Conservation (phyloP, 2,329 filamentous ascomycete genomes). For the Ophiostoma perfectum region DNA sequence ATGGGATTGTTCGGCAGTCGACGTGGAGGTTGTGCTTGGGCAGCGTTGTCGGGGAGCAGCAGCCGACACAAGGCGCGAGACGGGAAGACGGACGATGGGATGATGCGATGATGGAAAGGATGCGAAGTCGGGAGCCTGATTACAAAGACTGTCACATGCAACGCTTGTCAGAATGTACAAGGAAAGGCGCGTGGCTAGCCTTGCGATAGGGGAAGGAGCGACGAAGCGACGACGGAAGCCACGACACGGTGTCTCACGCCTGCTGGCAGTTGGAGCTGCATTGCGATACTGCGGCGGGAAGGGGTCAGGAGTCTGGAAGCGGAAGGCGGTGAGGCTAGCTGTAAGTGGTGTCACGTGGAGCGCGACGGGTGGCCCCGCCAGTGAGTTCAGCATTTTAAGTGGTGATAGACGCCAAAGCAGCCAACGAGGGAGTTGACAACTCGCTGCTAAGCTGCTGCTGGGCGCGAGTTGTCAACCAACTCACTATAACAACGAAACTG, state of each 20-base stretch:
- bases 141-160: conserved; percentile 3
- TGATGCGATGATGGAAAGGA: neutral
- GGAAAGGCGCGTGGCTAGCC: conserved; percentile 10
- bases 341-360: conserved; percentile 18
- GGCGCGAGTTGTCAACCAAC: neutral
- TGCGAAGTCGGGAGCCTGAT: neutral
- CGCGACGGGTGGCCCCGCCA: neutral
- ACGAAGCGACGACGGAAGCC: conserved; percentile 6
- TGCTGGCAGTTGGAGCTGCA: neutral
- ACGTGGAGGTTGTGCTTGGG: conserved; percentile 1
- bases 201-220: conserved; percentile 9
- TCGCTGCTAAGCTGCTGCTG: neutral
- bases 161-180: neutral
- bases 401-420: neutral
- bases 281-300: no score
- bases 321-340: conserved; percentile 22
- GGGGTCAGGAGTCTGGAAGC: neutral
- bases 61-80: neutral
- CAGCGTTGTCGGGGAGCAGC: conserved; percentile 2
- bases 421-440: neutral
- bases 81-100: neutral
- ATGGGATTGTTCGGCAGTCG: neutral
- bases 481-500: neutral
- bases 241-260: conserved; percentile 16
- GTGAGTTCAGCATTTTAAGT: neutral